These are phyloP conservation scores for Bipolaris zeicola DNA, from an alignment of 2,329 filamentous ascomycete species.

Conservation along the genomic window DNA sequence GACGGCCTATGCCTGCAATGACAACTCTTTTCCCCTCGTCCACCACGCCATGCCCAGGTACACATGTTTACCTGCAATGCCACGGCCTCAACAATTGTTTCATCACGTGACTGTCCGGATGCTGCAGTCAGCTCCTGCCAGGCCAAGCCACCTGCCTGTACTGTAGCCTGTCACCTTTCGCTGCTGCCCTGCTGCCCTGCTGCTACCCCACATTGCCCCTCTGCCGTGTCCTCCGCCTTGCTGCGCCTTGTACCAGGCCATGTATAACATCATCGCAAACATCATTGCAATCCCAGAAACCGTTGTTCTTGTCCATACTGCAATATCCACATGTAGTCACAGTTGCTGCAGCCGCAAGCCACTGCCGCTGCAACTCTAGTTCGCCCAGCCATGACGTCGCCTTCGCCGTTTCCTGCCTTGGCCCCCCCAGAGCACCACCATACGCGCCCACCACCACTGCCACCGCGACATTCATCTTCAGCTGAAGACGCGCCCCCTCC, in stretches of 20 bases:
- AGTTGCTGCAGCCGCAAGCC: constrained; percentile 9
- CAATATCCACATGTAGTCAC: constrained; percentile 3
- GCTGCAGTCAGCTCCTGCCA: background rate
- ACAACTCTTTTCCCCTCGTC: background rate
- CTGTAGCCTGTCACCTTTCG: too few species aligned
- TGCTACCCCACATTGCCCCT: constrained; percentile 6
- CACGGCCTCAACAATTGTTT: background rate
- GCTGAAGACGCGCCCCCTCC: constrained; percentile 21
- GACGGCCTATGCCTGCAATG: background rate
- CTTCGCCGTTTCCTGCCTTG: constrained; percentile 5
- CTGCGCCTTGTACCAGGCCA: background rate
- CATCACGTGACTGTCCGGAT: background rate
- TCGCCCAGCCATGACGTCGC: constrained; percentile 29
- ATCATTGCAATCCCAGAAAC: background rate
- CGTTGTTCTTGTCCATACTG: background rate
- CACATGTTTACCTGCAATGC: background rate
- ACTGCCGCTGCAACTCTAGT: constrained; percentile 8
- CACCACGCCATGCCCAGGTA: background rate
- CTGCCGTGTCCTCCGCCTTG: background rate
- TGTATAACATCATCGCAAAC: background rate
- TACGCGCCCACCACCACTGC: constrained; percentile 37
- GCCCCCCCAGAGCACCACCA: constrained; percentile 13
- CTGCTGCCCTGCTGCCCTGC: background rate
- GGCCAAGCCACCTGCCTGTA: background rate
- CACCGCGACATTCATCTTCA: constrained; percentile 30